Evolutionary conservation across 495 filamentous ascomycete genomes (phyloP), one percentile per base, ranked within the genome.

Genomic region (Podospora conica): DNA sequence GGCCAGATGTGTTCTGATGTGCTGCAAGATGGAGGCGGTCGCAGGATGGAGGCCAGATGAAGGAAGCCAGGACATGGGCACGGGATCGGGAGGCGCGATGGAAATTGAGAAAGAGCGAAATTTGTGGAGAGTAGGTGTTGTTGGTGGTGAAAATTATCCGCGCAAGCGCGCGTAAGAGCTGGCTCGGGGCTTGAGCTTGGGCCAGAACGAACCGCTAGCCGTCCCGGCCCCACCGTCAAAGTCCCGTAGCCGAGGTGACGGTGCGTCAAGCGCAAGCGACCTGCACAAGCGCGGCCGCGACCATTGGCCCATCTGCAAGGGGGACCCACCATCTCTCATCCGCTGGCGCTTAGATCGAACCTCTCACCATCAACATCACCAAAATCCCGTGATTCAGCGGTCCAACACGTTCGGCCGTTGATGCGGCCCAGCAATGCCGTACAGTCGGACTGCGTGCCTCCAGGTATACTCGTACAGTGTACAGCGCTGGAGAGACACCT

Each of bases 251-350:
- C 55, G 55, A 23, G 55, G 21, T 3, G 55, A 33, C 53, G 7
- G 27, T 53, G 53, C 54, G 20, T 58, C 63, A 64, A 64, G 63
- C 63, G 63, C 63, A 55, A 55, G 25, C n/a, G 58, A 18, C 9
- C 10, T 24, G 23, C 55, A 40, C 55, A 64, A 58, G 63, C 55
- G 63, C 53, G 48, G 48, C 5, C 23, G 24, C 53, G 23, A 3
- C 33, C 25, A 63, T 63, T 54, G 63, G 63, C 54, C 63, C 54
- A 58, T 53, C 61, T 31, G 40, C 40, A 48, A 48, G 40, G 40
- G 40, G 15, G 12, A 11, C 40, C 29, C 31, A 18, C 61, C n/a
- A 59, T 25, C 23, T 25, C n/a, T 25, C 3, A 29, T 27, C 22
- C 29, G 24, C 25, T n/a, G 58, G 58, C 58, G 58, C 58, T 59